Base-by-base conservation (phyloP, 2,329 filamentous ascomycete genomes). In the Botrytis paeoniae region DNA sequence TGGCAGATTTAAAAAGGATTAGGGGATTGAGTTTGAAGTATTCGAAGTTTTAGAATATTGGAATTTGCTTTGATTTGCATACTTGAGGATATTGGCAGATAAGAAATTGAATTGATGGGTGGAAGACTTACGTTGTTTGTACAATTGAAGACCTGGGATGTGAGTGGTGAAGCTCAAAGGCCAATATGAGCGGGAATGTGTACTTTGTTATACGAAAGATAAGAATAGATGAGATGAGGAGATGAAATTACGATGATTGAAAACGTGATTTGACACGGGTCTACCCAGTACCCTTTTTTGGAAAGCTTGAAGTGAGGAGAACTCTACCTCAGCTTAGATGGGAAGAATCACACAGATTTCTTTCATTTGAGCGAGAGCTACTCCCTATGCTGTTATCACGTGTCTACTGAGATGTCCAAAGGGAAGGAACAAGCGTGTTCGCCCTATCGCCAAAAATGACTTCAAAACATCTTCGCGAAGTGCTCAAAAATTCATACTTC, bases 331-430 rank as follows among this genome's bases (percentile, higher is more conserved):
- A 35, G 32, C 29, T 22, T 6, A 6, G 22, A 60, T 60, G 6
- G 5, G 59, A 37, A 39, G 12, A 1, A 16, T 25, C 6, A 1
- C 18, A 4, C 1, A 39, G 32, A 35, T 39, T 0, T 14, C 32
- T 25, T 25, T 20, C 12, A 41, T 39, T 6, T 62, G 25, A 25
- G 22, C 8, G 37, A 16, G 4, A n/a, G 35, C 60, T 41, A 20
- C 35, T 61, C 22, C 35, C 22, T 25, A 39, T 25, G 10, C 1
- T 41, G 25, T 41, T 16, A 25, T 62, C 25, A 41, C 60, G 37
- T n/a, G 6, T 9, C 16, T 0, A n/a, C 12, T n/a, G 20, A 4
- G 8, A 41, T 6, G 0, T 41, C 0, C 9, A n/a, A 41, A n/a
- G 25, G 20, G 59, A 62, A 62, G 25, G 37, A 62, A 9, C 22